Evolutionary conservation across 805 yeast genomes (phyloP).

Genomic region (Torulaspora maleeae): DNA sequence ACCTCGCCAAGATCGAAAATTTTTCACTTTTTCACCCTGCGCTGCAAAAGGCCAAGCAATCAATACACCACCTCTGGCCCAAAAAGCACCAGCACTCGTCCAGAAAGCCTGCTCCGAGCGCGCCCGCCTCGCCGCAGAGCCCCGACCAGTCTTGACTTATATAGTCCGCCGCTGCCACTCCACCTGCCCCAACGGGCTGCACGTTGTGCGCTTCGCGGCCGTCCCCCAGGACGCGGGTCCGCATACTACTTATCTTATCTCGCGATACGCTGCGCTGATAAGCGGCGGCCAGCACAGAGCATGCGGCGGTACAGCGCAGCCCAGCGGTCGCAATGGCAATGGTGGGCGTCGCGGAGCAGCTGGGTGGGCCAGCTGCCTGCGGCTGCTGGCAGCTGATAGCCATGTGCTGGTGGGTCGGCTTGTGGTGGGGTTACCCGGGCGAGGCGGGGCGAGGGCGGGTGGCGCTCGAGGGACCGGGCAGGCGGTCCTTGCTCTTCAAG

Average conservation of each 20-base stretch:
- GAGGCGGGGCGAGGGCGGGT: neutral
- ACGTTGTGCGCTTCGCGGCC: neutral
- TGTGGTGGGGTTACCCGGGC: neutral
- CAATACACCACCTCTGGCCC: neutral
- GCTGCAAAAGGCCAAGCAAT: neutral
- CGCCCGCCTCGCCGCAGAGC: neutral
- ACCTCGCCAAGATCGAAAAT: conserved; percentile 2
- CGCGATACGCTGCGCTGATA: neutral
- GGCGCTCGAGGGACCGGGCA: neutral
- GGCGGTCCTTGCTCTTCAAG: too few relatives aligned
- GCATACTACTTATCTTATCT: conserved; percentile 3
- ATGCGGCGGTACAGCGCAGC: neutral
- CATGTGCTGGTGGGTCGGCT: neutral
- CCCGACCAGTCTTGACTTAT: neutral
- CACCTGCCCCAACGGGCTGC: neutral
- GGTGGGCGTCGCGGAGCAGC: neutral
- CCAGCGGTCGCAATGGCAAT: neutral
- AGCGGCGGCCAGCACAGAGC: neutral
- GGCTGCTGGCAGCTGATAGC: neutral
- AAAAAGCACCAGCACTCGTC: neutral
- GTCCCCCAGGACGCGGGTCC: too few relatives aligned
- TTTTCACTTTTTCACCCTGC: conserved; percentile 3
- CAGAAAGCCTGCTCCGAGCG: neutral
- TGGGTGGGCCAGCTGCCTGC: neutral
- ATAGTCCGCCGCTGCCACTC: neutral